Percentiles rank a stretch among this genome's conserved stretches.
Evolutionary conservation across 176 grass and related monocot genomes (phyloP).

Genomic region (maize (Zea mays)): Zm-B73-REFERENCE-NAM-5.0 NC_050096.1:179716501-179717000

Average conservation of each 20-base stretch:
- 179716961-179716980: not conserved
- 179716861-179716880: slow-evolving; percentile 49
- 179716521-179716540: not conserved
- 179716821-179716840: slow-evolving; percentile 46
- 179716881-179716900: slow-evolving; percentile 43
- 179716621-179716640: not conserved
- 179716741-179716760: not conserved
- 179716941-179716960: not conserved
- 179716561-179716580: not conserved
- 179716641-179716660: not conserved
- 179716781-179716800: slow-evolving; percentile 50
- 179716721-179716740: slow-evolving; percentile 41
- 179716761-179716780: not conserved
- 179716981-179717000: not conserved
- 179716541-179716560: not conserved
- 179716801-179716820: slow-evolving; percentile 37
- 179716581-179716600: slow-evolving; percentile 28
- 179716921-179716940: slow-evolving; percentile 20
- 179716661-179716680: not conserved
- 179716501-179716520: not conserved
- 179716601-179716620: slow-evolving; percentile 19
- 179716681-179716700: no score
- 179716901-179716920: not conserved
- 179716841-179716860: slow-evolving; percentile 36
- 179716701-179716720: slow-evolving; percentile 15